Evolutionary conservation across 441 rosid genomes (phyloP).

Genomic region (Lepidium campestre): DNA sequence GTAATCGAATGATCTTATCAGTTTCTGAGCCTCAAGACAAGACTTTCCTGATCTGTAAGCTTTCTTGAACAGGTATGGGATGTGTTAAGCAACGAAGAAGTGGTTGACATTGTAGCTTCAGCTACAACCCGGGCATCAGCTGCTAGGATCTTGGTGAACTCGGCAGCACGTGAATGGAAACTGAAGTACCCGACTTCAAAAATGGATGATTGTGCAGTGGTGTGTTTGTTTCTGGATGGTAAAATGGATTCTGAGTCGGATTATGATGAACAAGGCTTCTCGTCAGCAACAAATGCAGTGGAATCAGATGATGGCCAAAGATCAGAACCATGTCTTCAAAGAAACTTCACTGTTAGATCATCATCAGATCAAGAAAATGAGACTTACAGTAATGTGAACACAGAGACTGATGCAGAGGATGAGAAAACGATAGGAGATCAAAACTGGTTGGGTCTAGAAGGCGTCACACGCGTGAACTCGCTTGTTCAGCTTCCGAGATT

Average conservation of each 20-base stretch:
- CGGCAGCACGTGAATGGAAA: conserved; percentile 91
- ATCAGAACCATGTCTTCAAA: conserved; percentile 76
- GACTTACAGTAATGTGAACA: conserved; percentile 34
- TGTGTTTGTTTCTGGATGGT: conserved; percentile 88
- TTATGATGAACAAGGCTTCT: conserved; percentile 70
- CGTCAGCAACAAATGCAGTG: conserved; percentile 81
- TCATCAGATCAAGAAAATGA: conserved; percentile 56
- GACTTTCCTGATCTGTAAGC: background rate
- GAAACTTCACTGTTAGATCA: conserved; percentile 84
- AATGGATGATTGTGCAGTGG: conserved; percentile 99
- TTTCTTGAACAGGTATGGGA: conserved; percentile 80
- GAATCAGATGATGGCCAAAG: conserved; percentile 86
- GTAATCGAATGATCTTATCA: background rate
- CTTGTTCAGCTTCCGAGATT: conserved; percentile 98
- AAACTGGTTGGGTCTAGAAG: conserved; percentile 91
- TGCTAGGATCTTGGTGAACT: conserved; percentile 77
- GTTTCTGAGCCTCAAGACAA: background rate
- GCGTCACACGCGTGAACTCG: conserved; percentile 92
- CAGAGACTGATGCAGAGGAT: conserved; percentile 35
- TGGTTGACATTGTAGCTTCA: conserved; percentile 81
- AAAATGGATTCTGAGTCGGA: conserved; percentile 87
- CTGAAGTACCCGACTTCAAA: conserved; percentile 93
- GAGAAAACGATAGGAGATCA: conserved; percentile 45
- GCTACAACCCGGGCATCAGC: conserved; percentile 78
- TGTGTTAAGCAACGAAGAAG: conserved; percentile 94